These are phyloP conservation scores for Pistacia integerrima DNA, from an alignment of 345 rosid genomes.

Conservation along the genomic window DNA sequence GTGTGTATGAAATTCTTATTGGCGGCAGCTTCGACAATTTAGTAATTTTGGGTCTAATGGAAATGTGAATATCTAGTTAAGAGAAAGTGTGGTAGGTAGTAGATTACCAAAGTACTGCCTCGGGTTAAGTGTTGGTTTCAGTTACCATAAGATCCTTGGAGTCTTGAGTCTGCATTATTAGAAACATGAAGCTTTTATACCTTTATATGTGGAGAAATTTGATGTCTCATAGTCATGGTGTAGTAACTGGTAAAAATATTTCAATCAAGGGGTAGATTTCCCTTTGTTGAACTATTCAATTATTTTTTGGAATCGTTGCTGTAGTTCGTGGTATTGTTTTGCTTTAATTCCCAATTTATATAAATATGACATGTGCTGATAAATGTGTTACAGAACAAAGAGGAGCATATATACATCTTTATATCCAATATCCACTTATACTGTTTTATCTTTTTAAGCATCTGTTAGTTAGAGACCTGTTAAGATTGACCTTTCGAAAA, in stretches of 20 bases:
- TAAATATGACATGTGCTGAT: background rate
- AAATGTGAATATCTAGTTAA: constrained; percentile 13
- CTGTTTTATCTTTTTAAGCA: no score
- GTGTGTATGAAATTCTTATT: constrained; percentile 1
- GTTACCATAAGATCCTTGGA: constrained; percentile 6
- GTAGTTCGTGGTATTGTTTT: background rate
- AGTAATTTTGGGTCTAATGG: constrained; percentile 1
- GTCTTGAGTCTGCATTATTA: constrained; percentile 12
- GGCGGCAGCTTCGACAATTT: constrained; percentile 8
- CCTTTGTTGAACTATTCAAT: background rate
- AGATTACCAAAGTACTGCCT: background rate
- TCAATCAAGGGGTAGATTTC: background rate
- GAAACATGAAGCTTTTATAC: constrained; percentile 22
- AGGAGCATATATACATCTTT: no score
- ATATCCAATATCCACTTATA: no score
- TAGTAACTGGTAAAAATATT: background rate
- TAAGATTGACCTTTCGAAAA: no score
- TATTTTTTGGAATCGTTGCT: background rate
- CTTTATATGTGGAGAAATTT: constrained; percentile 6
- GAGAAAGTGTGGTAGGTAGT: constrained; percentile 11
- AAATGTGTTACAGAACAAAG: no score
- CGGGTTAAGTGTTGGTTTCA: constrained; percentile 2
- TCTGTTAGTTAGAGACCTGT: no score
- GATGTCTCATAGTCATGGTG: background rate
- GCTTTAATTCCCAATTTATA: background rate